phyloP scores from a whole-genome alignment of 495 filamentous ascomycete species.

The Hypoxylon trugodes region DNA sequence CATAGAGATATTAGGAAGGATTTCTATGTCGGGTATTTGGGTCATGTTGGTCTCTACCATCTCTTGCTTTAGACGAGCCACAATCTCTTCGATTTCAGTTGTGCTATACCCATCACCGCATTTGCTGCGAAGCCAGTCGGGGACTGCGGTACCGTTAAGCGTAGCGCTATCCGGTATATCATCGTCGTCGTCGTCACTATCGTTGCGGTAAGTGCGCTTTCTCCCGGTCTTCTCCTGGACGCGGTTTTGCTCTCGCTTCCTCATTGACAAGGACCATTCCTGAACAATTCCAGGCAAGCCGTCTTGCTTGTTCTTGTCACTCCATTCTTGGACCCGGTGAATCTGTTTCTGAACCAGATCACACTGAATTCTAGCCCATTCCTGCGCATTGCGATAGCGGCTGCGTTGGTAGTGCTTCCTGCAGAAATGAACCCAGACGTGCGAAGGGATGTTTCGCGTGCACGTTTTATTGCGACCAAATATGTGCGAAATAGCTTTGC shows the following conservation, averaged over 20 bases:
- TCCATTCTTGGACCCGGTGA: conserved; percentile 67
- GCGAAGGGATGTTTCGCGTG: conserved; percentile 70
- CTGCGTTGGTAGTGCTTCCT: conserved; percentile 86
- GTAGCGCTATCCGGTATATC: conserved; percentile 24
- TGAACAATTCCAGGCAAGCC: conserved; percentile 54
- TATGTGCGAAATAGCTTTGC: conserved; percentile 84
- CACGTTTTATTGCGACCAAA: conserved; percentile 88
- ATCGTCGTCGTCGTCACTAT: conserved; percentile 43
- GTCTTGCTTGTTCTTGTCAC: conserved; percentile 46
- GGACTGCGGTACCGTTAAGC: conserved; percentile 49
- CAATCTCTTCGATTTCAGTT: conserved; percentile 47
- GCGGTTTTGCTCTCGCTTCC: conserved; percentile 63
- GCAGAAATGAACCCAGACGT: conserved; percentile 76
- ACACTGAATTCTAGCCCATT: conserved; percentile 68
- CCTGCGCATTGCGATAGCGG: conserved; percentile 68
- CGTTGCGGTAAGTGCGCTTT: conserved; percentile 39
- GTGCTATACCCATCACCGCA: conserved; percentile 50
- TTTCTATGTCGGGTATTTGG: conserved; percentile 71
- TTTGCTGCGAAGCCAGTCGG: conserved; percentile 51
- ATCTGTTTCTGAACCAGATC: conserved; percentile 67
- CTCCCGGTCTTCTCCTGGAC: conserved; percentile 44
- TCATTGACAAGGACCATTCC: conserved; percentile 57
- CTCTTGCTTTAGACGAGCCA: conserved; percentile 45
- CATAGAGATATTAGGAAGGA: conserved; percentile 64
- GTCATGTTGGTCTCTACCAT: conserved; percentile 38